Base-by-base conservation (phyloP, 1,139 yeast genomes). In the Suhomyces atakaporum region DNA sequence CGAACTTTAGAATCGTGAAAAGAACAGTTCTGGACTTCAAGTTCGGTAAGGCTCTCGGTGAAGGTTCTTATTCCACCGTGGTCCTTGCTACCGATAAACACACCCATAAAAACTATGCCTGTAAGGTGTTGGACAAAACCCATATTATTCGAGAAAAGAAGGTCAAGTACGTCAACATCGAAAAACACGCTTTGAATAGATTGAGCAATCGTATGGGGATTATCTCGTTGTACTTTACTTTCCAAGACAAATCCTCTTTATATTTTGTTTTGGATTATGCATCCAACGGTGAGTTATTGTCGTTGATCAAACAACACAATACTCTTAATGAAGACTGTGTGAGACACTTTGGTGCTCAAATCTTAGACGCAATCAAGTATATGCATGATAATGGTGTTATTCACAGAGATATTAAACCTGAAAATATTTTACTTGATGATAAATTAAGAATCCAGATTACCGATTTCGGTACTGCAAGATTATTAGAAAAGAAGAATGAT, bases 11-110 rank as follows among this genome's bases (percentile, higher is more conserved):
- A 32, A 49, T 69, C 6, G 62, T 71, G 20, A 77, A 77, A 51
- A 71, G 87, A 52, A 74, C 84, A 14, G 96, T 90, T 2, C 75
- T 76, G 46, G 98, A 92, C 62, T 94, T 90, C 62, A 80, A 81
- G 45, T 89, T 92, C 54, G 92, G 95, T 23, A 81, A 84, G 36
- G 79, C 83, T 39, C 74, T 94, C 27, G 99, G 99, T 7, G 96
- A 89, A 57, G 99, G 99, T 1, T 88, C 97, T 1, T 94, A 92
- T 56, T 90, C 97, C 3, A 89, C 96, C 5, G 97, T 92, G 5
- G 85, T 84, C 34, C 80, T 85, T 36, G 98, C 95, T 1, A 73
- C 85, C 2, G 96, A 92, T 49, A 73, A 81, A 29, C 81, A 80
- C 42, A 81, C 85, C n/a, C 63, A 74, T 34, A 75, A 77, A 39